Percentiles rank a stretch among this genome's conserved stretches.
Conservation (phyloP, 306 rosid genomes). For the Dalbergia cochinchinensis region DNA sequence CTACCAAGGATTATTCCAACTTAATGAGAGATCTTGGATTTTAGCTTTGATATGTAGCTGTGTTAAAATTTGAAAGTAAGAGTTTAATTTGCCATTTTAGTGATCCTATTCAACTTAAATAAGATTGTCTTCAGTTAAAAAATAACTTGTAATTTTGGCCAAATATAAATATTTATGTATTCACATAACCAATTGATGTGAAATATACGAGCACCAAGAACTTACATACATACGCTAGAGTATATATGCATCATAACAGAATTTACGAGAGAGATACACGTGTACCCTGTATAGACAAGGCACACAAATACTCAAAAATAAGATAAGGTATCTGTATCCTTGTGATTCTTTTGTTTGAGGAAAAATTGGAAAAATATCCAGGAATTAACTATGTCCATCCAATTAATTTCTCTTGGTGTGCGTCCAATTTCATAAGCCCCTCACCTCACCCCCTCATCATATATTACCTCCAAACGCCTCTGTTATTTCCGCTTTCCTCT, state of each 20-base stretch:
- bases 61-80: too few species aligned
- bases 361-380: constrained; percentile 37
- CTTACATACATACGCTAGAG: not conserved
- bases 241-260: not conserved
- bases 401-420: constrained; percentile 64
- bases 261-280: constrained; percentile 32
- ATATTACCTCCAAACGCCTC: constrained; percentile 63
- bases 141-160: too few species aligned
- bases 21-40: too few species aligned
- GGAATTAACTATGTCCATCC: constrained; percentile 61
- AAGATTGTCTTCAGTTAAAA: too few species aligned
- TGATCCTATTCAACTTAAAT: too few species aligned
- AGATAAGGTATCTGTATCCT: constrained; percentile 44
- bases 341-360: not conserved
- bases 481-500: constrained; percentile 36
- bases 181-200: not conserved
- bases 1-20: too few species aligned
- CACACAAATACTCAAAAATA: constrained; percentile 39
- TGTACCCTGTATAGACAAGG: constrained; percentile 18
- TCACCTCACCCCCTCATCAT: constrained; percentile 54
- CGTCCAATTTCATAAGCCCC: constrained; percentile 62
- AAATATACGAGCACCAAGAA: not conserved
- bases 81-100: too few species aligned
- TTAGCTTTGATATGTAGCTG: too few species aligned
- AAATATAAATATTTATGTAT: too few species aligned